Base-by-base conservation (phyloP, 306 rosid genomes). In the Prunus campanulata region DNA sequence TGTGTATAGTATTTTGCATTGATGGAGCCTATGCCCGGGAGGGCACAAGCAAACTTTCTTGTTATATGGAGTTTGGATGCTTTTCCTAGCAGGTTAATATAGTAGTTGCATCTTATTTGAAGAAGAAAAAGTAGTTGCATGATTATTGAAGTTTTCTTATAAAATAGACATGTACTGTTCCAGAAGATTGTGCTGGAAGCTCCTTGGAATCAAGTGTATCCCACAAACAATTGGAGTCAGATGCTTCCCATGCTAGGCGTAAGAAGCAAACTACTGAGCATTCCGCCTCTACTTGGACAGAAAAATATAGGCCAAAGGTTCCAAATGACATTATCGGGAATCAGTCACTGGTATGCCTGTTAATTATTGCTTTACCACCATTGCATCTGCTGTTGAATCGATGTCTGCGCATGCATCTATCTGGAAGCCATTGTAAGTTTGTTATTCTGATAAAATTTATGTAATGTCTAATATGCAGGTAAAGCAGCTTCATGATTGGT, bases 401-500 rank as follows among this genome's bases (percentile, higher is more conserved):
- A 29, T 74, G 32, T 62, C 51, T 25, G 57, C 29, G 32, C 52
- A 50, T 63, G 47, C 74, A 55, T 84, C 74, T 68, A 32, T 81
- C 75, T 75, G 51, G 48, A 50, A 51, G 44, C 27, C 39, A 49
- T 54, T 85, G 52, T 66, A 56, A 22, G 69, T 66, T 78, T 85
- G 42, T n/a, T 30, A 55, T 55, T 63, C 20, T 60, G 46, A 24
- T 48, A 8, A 20, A 57, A 14, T 15, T 72, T 15, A 25, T 59
- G 29, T 46, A 18, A 16, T 63, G 6, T 61, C 55, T 30, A 72
- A 50, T 73, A 52, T 80, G 70, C 86, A 95, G 99, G 96, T 95
- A 77, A 85, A 88, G 65, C 97, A 89, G 79, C 97, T 92, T 74
- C 96, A 85, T 62, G 93, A 82, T 83, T 95, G 99, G 99, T 86